phyloP scores from a whole-genome alignment of 805 yeast genomes.

The Danielozyma ontarioensis region DNA sequence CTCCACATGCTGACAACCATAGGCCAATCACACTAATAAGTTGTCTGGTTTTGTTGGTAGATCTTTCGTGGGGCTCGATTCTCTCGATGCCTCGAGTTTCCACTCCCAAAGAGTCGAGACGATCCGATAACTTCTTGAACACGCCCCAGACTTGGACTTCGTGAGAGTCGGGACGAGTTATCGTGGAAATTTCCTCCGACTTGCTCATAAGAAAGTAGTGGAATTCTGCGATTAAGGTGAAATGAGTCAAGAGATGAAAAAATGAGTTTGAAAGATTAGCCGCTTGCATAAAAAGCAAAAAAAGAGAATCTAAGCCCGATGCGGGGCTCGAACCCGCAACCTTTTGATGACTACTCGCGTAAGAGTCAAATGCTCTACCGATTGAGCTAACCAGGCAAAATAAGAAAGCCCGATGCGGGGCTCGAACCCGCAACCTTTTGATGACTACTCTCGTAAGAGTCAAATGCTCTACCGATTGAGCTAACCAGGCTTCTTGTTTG shows the following conservation, averaged over 20 bases:
- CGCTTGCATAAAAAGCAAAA: no score
- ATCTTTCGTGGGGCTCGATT: conserved; percentile 60
- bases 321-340: not conserved
- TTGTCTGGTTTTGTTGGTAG: conserved; percentile 28
- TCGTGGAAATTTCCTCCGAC: no score
- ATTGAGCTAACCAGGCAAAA: not conserved
- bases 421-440: not conserved
- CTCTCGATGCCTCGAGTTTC: conserved; percentile 81
- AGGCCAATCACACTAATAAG: conserved; percentile 55
- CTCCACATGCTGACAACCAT: conserved; percentile 85
- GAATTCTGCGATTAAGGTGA: no score
- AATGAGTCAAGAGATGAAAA: no score
- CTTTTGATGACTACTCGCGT: not conserved
- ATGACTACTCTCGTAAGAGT: not conserved
- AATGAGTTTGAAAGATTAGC: no score
- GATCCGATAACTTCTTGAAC: not conserved
- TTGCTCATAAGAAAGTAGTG: no score
- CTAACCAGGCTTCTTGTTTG: not conserved
- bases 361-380: not conserved
- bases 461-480: not conserved
- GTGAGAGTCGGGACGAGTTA: no score
- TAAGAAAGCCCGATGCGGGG: not conserved
- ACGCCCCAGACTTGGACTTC: not conserved
- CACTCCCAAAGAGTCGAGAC: conserved; percentile 49
- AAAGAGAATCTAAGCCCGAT: not conserved